phyloP scores from a whole-genome alignment of 805 yeast genomes.

The Spathaspora arborariae region DNA sequence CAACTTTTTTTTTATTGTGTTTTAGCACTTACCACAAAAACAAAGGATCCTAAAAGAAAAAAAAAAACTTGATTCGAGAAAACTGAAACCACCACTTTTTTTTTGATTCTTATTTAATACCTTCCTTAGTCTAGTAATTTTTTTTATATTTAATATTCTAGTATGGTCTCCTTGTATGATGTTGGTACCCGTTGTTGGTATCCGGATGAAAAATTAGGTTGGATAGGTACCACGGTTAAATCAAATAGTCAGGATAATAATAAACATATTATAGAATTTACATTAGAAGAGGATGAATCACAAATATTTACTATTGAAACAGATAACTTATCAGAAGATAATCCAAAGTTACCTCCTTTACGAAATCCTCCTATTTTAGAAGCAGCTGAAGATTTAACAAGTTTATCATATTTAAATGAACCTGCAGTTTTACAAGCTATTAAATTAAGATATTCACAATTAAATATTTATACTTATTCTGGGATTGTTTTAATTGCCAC shows the following conservation, averaged over 20 bases:
- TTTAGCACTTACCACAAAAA: background rate
- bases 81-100: background rate
- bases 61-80: background rate
- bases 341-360: slow-evolving; percentile 66
- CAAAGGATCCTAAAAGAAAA: background rate
- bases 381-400: slow-evolving; percentile 91
- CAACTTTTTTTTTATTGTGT: background rate
- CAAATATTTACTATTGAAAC: slow-evolving; percentile 47
- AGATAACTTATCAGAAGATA: slow-evolving; percentile 46
- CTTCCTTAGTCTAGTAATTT: background rate
- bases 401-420: slow-evolving; percentile 87
- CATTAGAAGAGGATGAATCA: slow-evolving; percentile 45
- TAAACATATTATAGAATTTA: slow-evolving; percentile 49
- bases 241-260: slow-evolving; percentile 35
- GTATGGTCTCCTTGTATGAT: slow-evolving; percentile 17
- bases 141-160: background rate
- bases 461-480: slow-evolving; percentile 90
- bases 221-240: slow-evolving; percentile 67
- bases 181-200: slow-evolving; percentile 72
- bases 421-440: slow-evolving; percentile 96
- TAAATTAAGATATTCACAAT: slow-evolving; percentile 80
- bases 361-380: slow-evolving; percentile 91
- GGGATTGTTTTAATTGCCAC: slow-evolving; percentile 97
- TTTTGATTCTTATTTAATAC: background rate
- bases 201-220: slow-evolving; percentile 69